These are phyloP conservation scores for Aspergillus baeticus DNA, from an alignment of 495 filamentous ascomycete species.

Conservation along the genomic window DNA sequence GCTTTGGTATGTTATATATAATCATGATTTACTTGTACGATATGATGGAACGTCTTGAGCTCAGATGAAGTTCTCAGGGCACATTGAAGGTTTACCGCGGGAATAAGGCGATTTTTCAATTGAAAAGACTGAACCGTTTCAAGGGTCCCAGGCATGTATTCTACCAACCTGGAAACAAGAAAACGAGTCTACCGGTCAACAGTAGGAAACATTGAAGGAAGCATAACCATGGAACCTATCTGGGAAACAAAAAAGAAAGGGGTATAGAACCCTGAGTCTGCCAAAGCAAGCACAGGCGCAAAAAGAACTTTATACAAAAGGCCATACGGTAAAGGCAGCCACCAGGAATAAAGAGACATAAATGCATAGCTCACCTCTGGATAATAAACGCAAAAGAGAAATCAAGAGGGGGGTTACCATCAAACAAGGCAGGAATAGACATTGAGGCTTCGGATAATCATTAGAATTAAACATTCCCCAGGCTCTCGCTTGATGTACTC, in stretches of 20 bases:
- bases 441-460: slow-evolving; percentile 32
- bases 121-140: neutral
- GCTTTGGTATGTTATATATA: neutral
- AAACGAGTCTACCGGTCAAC: neutral
- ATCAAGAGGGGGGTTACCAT: neutral
- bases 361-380: neutral
- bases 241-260: slow-evolving; percentile 3
- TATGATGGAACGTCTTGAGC: neutral
- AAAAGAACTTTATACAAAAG: slow-evolving; percentile 10
- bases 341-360: neutral
- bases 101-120: no score
- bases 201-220: neutral
- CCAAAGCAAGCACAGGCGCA: neutral
- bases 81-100: no score
- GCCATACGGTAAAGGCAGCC: neutral
- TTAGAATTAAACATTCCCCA: slow-evolving; percentile 39
- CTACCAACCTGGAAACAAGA: neutral
- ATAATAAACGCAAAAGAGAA: neutral
- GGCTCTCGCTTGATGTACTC: slow-evolving; percentile 3
- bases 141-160: neutral
- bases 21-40: neutral
- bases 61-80: no score
- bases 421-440: slow-evolving; percentile 5
- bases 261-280: slow-evolving; percentile 13
- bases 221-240: slow-evolving; percentile 7